Conservation (phyloP, 129 eudicot genomes). For the Lactuca sativa region DNA sequence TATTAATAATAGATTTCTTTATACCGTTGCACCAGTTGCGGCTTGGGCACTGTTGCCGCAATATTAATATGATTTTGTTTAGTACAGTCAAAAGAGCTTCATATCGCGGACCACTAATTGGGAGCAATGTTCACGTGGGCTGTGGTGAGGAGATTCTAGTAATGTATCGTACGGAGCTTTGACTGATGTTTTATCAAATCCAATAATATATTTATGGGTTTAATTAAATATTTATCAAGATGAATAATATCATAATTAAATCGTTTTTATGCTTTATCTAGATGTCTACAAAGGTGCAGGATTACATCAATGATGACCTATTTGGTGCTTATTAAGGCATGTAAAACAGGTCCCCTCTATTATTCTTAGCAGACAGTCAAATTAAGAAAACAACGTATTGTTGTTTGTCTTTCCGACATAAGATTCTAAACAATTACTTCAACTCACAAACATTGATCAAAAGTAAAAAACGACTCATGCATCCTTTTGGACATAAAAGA, state of each 20-base stretch:
- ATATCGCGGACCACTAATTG: too few relatives aligned
- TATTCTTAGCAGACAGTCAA: neutral
- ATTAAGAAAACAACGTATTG: neutral
- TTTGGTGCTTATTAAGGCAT: conserved; percentile 48
- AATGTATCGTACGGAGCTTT: conserved; percentile 65
- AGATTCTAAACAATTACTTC: neutral
- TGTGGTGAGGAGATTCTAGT: conserved; percentile 60
- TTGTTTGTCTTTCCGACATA: neutral
- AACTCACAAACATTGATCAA: neutral
- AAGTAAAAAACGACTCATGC: neutral
- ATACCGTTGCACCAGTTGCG: too few relatives aligned
- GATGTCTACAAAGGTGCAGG: conserved; percentile 41
- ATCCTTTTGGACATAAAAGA: neutral
- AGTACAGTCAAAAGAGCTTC: too few relatives aligned
- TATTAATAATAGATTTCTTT: too few relatives aligned
- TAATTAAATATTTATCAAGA: too few relatives aligned
- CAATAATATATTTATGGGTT: too few relatives aligned
- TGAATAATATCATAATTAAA: neutral
- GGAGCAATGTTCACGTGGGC: conserved; percentile 56
- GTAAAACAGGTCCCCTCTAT: conserved; percentile 16
- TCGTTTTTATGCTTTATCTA: neutral
- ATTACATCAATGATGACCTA: conserved; percentile 49
- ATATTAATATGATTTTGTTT: too few relatives aligned
- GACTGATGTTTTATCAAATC: conserved; percentile 22
- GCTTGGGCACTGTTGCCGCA: too few relatives aligned